A percentile compares a stretch with the other conserved stretches of the same genome.
Evolutionary conservation across 2,329 filamentous ascomycete genomes (phyloP).

Genomic region (Neoscytalidium dimidiatum): DNA sequence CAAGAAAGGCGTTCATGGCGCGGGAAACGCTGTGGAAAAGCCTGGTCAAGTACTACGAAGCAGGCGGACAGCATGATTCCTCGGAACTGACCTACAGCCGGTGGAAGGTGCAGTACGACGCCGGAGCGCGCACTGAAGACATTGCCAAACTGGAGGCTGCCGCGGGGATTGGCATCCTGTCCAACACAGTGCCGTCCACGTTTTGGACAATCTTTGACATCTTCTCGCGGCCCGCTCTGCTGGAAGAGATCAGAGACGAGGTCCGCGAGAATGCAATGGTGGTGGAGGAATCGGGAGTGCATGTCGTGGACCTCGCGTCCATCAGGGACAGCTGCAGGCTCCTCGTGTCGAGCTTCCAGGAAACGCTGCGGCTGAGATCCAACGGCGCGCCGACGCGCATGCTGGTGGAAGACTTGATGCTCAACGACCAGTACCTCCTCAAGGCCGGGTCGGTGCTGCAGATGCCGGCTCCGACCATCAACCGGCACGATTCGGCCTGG

Average conservation of each 20-base stretch:
- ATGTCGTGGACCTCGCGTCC: constrained; percentile 33
- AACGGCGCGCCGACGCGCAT: constrained; percentile 41
- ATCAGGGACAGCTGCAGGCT: constrained; percentile 42
- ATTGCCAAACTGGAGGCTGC: constrained; percentile 47
- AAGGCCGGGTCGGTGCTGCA: constrained; percentile 39
- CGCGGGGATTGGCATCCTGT: constrained; percentile 42
- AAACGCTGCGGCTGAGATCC: constrained; percentile 43
- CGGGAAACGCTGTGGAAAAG: constrained; percentile 38
- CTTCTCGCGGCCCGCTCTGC: constrained; percentile 33
- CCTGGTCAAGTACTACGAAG: constrained; percentile 44
- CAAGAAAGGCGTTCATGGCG: constrained; percentile 34
- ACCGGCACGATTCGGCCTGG: constrained; percentile 36
- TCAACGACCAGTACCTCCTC: constrained; percentile 36
- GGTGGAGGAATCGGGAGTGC: constrained; percentile 18
- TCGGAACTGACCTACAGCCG: constrained; percentile 42
- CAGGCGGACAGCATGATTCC: constrained; percentile 39
- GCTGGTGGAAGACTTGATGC: constrained; percentile 38
- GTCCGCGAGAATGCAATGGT: constrained; percentile 14
- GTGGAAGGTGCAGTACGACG: constrained; percentile 33
- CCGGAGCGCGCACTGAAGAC: constrained; percentile 38
- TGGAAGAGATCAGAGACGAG: constrained; percentile 36
- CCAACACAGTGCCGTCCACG: constrained; percentile 41
- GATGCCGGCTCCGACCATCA: constrained; percentile 37
- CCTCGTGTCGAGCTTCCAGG: constrained; percentile 44
- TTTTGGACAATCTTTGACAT: constrained; percentile 48